These are phyloP conservation scores for Puya raimondii DNA, from an alignment of 176 grass and related monocot species.

Conservation along the genomic window DNA sequence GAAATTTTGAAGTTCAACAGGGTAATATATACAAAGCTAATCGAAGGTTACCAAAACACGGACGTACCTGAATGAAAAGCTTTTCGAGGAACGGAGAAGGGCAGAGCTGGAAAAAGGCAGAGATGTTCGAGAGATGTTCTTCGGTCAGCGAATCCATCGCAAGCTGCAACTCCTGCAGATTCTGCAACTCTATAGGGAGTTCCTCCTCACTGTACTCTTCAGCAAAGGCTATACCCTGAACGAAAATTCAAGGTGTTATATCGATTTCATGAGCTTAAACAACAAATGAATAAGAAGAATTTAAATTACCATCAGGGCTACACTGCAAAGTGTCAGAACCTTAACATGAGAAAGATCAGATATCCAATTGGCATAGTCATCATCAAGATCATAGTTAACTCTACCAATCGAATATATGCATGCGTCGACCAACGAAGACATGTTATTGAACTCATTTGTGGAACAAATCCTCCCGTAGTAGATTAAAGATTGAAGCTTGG, in stretches of 20 bases:
- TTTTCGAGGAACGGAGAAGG: slow-evolving; percentile 26
- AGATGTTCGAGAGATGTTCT: slow-evolving; percentile 6
- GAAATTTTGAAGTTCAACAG: background rate
- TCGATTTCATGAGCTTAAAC: background rate
- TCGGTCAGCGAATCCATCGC: slow-evolving; percentile 22
- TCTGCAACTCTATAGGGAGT: slow-evolving; percentile 1
- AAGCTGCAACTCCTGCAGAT: slow-evolving; percentile 48
- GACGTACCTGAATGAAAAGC: slow-evolving; percentile 37
- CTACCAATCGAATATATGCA: slow-evolving; percentile 22
- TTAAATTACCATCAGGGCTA: slow-evolving; percentile 26
- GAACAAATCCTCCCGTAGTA: slow-evolving; percentile 17
- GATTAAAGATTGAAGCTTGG: slow-evolving; percentile 31
- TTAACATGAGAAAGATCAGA: slow-evolving; percentile 23
- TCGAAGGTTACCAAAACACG: background rate
- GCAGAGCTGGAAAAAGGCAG: slow-evolving; percentile 15
- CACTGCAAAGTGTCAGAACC: slow-evolving; percentile 30
- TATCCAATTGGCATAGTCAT: slow-evolving; percentile 13
- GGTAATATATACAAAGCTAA: background rate
- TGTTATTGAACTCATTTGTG: background rate
- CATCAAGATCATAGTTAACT: background rate
- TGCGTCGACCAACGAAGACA: slow-evolving; percentile 27
- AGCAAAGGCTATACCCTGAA: background rate
- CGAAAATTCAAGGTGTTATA: background rate
- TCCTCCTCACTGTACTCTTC: background rate
- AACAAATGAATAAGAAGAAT: background rate